Percentiles rank a stretch among this genome's conserved stretches.
phyloP scores from a whole-genome alignment of 768 basidiomycete genomes.

The Boletus reticulatus region DNA sequence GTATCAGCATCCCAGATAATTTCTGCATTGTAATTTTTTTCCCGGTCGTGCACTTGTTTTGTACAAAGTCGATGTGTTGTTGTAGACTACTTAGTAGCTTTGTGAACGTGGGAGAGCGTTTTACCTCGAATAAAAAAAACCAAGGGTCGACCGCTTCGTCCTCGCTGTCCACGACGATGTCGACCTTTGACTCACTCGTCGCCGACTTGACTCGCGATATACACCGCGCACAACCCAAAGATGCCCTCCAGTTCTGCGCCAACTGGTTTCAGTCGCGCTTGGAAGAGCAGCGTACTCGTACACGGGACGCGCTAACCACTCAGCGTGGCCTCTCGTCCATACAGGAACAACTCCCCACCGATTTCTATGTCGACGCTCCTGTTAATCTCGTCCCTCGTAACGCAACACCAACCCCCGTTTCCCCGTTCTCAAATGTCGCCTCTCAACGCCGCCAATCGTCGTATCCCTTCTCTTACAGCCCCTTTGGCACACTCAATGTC shows the following conservation, averaged over 20 bases:
- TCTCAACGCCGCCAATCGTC: slow-evolving; percentile 52
- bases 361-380: slow-evolving; percentile 58
- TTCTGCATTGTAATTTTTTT: too few relatives aligned
- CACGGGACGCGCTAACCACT: slow-evolving; percentile 54
- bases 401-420: slow-evolving; percentile 42
- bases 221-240: slow-evolving; percentile 82
- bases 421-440: slow-evolving; percentile 55
- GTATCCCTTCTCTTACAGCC: slow-evolving; percentile 58
- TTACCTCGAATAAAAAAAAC: slow-evolving; percentile 1
- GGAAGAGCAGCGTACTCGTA: slow-evolving; percentile 78
- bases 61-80: background rate
- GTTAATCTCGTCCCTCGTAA: slow-evolving; percentile 29
- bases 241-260: slow-evolving; percentile 89
- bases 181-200: slow-evolving; percentile 81
- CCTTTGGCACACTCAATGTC: slow-evolving; percentile 78
- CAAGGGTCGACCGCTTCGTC: background rate
- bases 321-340: slow-evolving; percentile 50
- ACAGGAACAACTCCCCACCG: slow-evolving; percentile 50
- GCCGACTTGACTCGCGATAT: slow-evolving; percentile 84
- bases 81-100: background rate
- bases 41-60: slow-evolving; percentile 6
- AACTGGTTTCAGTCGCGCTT: slow-evolving; percentile 92
- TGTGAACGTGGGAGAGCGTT: slow-evolving; percentile 26
- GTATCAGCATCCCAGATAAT: slow-evolving; percentile 32
- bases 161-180: slow-evolving; percentile 34